phyloP scores from a whole-genome alignment of 2,329 filamentous ascomycete genomes.

The Calycina herbarum region DNA sequence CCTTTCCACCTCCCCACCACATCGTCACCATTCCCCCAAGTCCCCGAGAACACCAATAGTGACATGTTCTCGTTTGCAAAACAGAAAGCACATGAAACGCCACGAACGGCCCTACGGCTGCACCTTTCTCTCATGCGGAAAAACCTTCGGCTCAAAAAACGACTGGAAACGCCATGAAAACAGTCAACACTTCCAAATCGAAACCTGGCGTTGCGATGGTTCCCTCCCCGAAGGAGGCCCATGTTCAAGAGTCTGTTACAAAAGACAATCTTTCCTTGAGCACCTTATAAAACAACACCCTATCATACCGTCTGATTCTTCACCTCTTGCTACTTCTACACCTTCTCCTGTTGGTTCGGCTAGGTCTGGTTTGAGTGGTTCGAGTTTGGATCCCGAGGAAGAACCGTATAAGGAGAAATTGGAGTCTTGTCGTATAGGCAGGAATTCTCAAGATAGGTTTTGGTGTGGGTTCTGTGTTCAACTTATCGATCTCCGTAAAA shows the following conservation, averaged over 20 bases:
- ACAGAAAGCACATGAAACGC: conserved; percentile 80
- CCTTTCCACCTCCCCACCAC: not conserved
- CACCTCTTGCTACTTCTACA: not conserved
- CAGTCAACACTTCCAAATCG: conserved; percentile 70
- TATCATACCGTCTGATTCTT: conserved; percentile 11
- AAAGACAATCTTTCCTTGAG: conserved; percentile 56
- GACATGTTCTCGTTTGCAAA: conserved; percentile 14
- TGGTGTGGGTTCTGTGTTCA: conserved; percentile 84
- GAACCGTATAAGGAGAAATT: conserved; percentile 43
- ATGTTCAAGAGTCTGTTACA: conserved; percentile 62
- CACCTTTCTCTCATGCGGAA: conserved; percentile 68
- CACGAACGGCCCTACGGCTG: conserved; percentile 82
- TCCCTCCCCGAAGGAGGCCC: conserved; percentile 32
- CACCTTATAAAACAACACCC: conserved; percentile 53
- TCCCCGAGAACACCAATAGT: not conserved
- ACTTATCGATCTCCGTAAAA: conserved; percentile 49
- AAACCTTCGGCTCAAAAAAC: conserved; percentile 85
- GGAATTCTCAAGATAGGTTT: conserved; percentile 65
- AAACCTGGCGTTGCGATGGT: conserved; percentile 70
- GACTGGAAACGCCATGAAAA: conserved; percentile 94
- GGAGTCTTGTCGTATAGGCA: conserved; percentile 59
- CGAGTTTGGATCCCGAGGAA: conserved; percentile 12
- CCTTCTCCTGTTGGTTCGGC: not conserved
- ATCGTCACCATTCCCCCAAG: not conserved
- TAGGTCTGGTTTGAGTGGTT: not conserved